A percentile compares a stretch with the other conserved stretches of the same genome.
Conservation (phyloP, 2,329 filamentous ascomycete species). For the Gnomoniopsis smithogilvyi region DNA sequence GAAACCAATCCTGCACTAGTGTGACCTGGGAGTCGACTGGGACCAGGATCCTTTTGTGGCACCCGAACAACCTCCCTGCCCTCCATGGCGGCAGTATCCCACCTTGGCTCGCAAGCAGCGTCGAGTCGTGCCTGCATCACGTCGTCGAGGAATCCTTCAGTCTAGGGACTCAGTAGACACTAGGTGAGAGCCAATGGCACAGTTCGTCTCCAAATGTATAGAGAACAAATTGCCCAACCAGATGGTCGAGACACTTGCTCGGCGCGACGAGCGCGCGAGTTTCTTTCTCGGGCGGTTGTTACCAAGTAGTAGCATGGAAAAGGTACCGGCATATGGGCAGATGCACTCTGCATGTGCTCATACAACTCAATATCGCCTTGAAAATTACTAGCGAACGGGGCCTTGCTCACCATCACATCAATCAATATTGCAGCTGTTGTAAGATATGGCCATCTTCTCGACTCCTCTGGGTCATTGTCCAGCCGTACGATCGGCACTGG, state of each 20-base stretch:
- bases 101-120: not conserved
- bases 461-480: too few species aligned
- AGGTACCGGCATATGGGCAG: too few species aligned
- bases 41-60: not conserved
- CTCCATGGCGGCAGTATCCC: not conserved
- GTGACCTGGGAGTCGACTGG: conserved; percentile 5
- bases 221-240: too few species aligned
- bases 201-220: not conserved
- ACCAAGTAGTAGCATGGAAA: too few species aligned
- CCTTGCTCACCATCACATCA: not conserved
- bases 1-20: conserved; percentile 14
- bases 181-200: not conserved
- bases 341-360: not conserved
- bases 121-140: not conserved
- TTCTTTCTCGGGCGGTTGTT: too few species aligned
- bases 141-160: not conserved
- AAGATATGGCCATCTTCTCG: too few species aligned
- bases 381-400: too few species aligned
- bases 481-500: too few species aligned
- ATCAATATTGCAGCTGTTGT: not conserved
- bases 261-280: too few species aligned
- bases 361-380: too few species aligned
- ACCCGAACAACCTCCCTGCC: not conserved
- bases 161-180: not conserved
- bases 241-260: too few species aligned